phyloP scores from a whole-genome alignment of 1,139 yeast species.

The Wickerhamomyces sp. region DNA sequence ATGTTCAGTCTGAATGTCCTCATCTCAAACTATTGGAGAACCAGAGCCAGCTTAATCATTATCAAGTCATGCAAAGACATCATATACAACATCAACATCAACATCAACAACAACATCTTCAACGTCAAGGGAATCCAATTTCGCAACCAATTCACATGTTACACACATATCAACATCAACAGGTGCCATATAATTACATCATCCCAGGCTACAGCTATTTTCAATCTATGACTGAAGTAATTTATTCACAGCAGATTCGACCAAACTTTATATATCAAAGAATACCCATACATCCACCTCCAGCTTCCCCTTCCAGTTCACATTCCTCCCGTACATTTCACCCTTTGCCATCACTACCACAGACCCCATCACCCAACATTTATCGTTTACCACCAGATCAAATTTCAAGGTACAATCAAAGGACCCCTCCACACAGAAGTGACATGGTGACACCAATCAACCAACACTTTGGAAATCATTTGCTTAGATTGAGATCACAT shows the following conservation, averaged over 20 bases:
- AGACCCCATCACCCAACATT: background rate
- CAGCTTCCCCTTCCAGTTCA: background rate
- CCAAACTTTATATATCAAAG: too few relatives aligned
- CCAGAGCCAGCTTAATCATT: background rate
- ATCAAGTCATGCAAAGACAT: background rate
- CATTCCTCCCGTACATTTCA: background rate
- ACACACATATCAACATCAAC: constrained; percentile 2
- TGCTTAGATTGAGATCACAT: constrained; percentile 4
- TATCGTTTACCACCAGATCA: background rate
- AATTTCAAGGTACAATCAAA: background rate
- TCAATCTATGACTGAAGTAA: too few relatives aligned
- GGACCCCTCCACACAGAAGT: background rate
- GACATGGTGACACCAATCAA: background rate
- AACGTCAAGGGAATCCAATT: background rate
- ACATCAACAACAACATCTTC: constrained; percentile 3
- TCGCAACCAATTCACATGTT: background rate
- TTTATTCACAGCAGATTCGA: too few relatives aligned
- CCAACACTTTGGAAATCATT: constrained; percentile 6
- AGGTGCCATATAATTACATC: background rate
- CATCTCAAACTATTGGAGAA: background rate
- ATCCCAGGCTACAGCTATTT: too few relatives aligned
- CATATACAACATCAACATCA: constrained; percentile 3
- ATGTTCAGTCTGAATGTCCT: constrained; percentile 19
- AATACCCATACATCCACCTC: too few relatives aligned
- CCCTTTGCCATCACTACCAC: background rate